phyloP scores from a whole-genome alignment of 2,329 filamentous ascomycete genomes.

The Colletotrichum liriopes region DNA sequence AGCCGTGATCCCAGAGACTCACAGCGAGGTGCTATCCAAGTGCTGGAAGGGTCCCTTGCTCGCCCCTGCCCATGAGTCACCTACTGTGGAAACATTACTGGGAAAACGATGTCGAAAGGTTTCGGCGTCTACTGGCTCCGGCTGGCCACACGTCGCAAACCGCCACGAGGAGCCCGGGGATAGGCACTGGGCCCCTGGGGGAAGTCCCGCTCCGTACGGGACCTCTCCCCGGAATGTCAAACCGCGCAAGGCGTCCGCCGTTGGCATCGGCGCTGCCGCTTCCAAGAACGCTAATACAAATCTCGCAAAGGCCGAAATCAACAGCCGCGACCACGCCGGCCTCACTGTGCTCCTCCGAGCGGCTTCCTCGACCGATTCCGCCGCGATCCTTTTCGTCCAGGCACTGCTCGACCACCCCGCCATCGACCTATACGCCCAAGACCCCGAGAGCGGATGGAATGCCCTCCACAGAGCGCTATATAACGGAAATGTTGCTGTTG shows the following conservation, averaged over 20 bases:
- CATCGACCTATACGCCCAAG: conserved; percentile 89
- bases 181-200: conserved; percentile 56
- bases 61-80: conserved; percentile 86
- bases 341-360: conserved; percentile 89
- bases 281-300: conserved; percentile 61
- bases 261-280: conserved; percentile 59
- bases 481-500: conserved; percentile 89
- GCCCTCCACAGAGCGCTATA: conserved; percentile 93
- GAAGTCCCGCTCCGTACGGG: conserved; percentile 59
- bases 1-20: conserved; percentile 88
- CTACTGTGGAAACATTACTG: conserved; percentile 97
- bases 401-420: conserved; percentile 86
- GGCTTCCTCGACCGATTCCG: conserved; percentile 80
- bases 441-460: conserved; percentile 96
- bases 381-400: conserved; percentile 81
- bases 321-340: conserved; percentile 86
- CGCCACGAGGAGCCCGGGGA: conserved; percentile 67
- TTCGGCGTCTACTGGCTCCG: conserved; percentile 88
- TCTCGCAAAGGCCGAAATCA: conserved; percentile 78
- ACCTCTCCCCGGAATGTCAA: conserved; percentile 69
- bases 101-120: conserved; percentile 97
- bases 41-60: conserved; percentile 58
- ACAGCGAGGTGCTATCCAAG: conserved; percentile 87
- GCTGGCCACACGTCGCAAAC: conserved; percentile 72
- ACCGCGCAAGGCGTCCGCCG: conserved; percentile 68